Evolutionary conservation across 2,329 filamentous ascomycete species (phyloP).

Genomic region (Colletotrichum spinosum): DNA sequence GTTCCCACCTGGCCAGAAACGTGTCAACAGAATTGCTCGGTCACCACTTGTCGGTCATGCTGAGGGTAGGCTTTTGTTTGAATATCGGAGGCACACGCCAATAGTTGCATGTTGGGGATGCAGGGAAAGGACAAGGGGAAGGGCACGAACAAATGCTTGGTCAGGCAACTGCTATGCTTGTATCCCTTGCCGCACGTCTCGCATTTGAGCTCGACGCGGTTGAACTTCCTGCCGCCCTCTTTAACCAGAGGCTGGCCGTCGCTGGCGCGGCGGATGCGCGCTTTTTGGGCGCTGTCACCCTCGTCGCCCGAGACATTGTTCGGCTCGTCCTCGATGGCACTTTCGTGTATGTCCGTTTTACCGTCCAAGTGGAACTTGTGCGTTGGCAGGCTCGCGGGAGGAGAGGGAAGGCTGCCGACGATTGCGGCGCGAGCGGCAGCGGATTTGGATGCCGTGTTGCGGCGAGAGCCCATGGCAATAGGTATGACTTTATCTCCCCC

Average conservation of each 20-base stretch:
- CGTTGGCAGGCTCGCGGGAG: conserved; percentile 76
- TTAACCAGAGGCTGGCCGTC: conserved; percentile 88
- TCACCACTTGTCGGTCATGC: conserved; percentile 3
- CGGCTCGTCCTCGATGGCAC: conserved; percentile 77
- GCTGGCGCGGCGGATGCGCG: conserved; percentile 74
- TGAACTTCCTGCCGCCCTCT: conserved; percentile 84
- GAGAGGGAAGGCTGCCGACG: conserved; percentile 69
- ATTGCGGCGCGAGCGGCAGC: conserved; percentile 64
- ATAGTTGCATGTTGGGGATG: conserved; percentile 45
- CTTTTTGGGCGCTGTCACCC: conserved; percentile 59
- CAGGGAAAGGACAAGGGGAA: conserved; percentile 66
- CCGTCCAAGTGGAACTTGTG: conserved; percentile 63
- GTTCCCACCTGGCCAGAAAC: conserved; percentile 86
- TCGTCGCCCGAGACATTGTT: conserved; percentile 69
- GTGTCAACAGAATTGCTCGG: conserved; percentile 40
- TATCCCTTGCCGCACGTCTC: conserved; percentile 99
- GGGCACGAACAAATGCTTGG: conserved; percentile 98
- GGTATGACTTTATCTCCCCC: conserved; percentile 69
- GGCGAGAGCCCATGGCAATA: conserved; percentile 69
- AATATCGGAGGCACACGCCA: conserved; percentile 43
- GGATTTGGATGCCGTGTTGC: conserved; percentile 77
- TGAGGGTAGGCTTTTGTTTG: conserved; percentile 30
- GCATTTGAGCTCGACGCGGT: conserved; percentile 89
- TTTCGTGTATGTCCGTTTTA: conserved; percentile 65
- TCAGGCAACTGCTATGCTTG: conserved; percentile 99